Evolutionary conservation across 192 early-diverging fungal species (phyloP), one percentile per base, ranked within the genome.

Genomic region (Coemansia sp.): DNA sequence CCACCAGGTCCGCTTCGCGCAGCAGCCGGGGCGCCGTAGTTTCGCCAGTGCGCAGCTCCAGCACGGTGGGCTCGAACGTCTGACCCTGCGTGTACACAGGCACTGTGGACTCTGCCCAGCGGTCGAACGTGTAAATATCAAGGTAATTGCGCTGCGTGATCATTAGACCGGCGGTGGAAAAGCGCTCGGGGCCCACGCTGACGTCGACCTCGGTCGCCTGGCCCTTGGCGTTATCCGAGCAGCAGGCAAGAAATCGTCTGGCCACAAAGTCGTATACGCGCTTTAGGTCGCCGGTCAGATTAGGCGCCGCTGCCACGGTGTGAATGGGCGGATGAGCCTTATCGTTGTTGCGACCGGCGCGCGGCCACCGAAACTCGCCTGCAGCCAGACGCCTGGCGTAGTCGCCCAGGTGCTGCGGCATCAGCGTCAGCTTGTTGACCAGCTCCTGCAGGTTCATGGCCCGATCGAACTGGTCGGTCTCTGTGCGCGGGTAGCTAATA

Each of bases 321-420:
- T 98, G 95, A 62, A 98, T 98, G 10, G 96, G 96, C 17, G 95
- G 96, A 87, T 98, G 96, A 0, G 96, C 94, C 62, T 95, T 86
- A 66, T 98, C 96, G 65, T 96, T 93, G 59, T 91, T 84, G 23
- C 83, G 82, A 4, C 96, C 96, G 34, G 71, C 82, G 41, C 94
- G 83, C 11, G 96, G 95, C 39, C 69, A 67, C 46, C 61, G 51
- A 64, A 93, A 95, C 24, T 74, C 83, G 9, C 87, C 90, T 46
- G 82, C 60, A 0, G 83, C 63, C 7, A 96, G 71, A 17, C 89
- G 82, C 41, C 55, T 56, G 0, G 73, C 80, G 47, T 80, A 83
- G 18, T 41, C 52, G 1, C 77, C 79, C 73, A 81, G 66, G 10
- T 47, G 15, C 12, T 5, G 3, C 14, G 47, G 40, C 21, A 59